Conservation (phyloP, 805 yeast species). For the Schwanniomyces vanrijiae region DNA sequence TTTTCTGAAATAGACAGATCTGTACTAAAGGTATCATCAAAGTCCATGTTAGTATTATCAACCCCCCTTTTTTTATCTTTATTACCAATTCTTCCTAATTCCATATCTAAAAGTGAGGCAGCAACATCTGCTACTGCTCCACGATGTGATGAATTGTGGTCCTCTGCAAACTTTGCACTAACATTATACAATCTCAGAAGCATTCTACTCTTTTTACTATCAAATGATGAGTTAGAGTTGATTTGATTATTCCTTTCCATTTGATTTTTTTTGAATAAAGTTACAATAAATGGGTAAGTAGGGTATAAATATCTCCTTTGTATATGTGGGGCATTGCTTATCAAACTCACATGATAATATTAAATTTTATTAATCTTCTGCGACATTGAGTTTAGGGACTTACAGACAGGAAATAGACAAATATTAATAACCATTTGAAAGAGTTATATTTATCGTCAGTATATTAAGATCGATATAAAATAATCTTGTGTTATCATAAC, state of each 20-base stretch:
- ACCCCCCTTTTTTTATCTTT: background rate
- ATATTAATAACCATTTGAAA: background rate
- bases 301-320: background rate
- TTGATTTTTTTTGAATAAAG: background rate
- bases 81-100: slow-evolving; percentile 25
- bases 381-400: background rate
- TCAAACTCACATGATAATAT: slow-evolving; percentile 1
- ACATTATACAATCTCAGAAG: slow-evolving; percentile 21
- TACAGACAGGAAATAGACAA: background rate
- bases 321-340: background rate
- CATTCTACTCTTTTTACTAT: slow-evolving; percentile 10
- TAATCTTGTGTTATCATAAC: slow-evolving; percentile 2
- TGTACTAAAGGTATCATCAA: background rate
- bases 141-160: slow-evolving; percentile 22
- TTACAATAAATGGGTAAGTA: background rate
- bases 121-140: slow-evolving; percentile 40
- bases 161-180: slow-evolving; percentile 26
- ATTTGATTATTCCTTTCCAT: background rate
- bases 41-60: slow-evolving; percentile 2
- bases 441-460: background rate
- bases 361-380: background rate
- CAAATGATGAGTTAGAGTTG: background rate
- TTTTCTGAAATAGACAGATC: slow-evolving; percentile 1
- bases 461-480: background rate
- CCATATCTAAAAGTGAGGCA: slow-evolving; percentile 32